Conservation (phyloP, 345 rosid genomes). For the Salix viminalis region DNA sequence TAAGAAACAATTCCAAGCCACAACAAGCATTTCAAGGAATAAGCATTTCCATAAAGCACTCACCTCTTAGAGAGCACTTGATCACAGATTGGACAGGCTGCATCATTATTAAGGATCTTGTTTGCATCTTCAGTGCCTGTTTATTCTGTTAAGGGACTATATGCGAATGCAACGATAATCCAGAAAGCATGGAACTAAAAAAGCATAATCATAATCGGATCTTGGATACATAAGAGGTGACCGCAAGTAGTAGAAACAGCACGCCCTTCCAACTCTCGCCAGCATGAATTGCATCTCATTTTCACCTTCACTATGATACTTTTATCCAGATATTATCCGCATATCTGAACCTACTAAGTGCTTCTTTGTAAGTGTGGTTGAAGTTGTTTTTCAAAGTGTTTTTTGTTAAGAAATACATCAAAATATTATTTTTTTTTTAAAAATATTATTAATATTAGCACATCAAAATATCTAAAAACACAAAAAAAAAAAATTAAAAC, state of each 20-base stretch:
- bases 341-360: no score
- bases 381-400: no score
- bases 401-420: no score
- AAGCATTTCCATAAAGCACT: neutral
- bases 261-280: conserved; percentile 92
- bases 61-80: conserved; percentile 96
- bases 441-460: no score
- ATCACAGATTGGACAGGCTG: conserved; percentile 88
- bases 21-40: conserved; percentile 4
- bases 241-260: conserved; percentile 89
- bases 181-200: conserved; percentile 7
- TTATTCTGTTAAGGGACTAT: conserved; percentile 41
- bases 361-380: no score
- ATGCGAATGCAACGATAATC: conserved; percentile 12
- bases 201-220: no score
- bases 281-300: conserved; percentile 96
- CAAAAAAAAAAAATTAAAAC: no score
- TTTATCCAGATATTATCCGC: no score
- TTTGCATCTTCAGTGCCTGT: conserved; percentile 84
- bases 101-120: conserved; percentile 87
- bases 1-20: neutral
- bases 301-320: conserved; percentile 22
- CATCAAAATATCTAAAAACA: no score
- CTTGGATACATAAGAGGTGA: conserved; percentile 63
- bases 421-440: no score